These are phyloP conservation scores for Panellus pusillus DNA, from an alignment of 768 basidiomycete species.

Conservation along the genomic window DNA sequence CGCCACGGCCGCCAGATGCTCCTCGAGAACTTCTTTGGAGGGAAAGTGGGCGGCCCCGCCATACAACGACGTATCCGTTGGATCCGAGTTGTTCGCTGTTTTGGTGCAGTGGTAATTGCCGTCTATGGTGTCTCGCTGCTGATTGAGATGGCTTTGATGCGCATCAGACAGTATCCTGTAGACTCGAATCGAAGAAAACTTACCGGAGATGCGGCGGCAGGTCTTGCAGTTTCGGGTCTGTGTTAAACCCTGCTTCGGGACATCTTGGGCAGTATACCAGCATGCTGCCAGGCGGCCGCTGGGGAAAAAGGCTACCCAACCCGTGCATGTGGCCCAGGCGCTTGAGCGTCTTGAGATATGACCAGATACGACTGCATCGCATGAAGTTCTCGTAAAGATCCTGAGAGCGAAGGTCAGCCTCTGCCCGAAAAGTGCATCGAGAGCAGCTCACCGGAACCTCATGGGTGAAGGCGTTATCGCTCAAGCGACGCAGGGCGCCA, in stretches of 20 bases:
- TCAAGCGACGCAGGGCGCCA: no score
- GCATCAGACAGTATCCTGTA: not conserved
- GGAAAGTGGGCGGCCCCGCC: not conserved
- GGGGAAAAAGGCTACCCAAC: no score
- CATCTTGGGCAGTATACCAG: conserved; percentile 6
- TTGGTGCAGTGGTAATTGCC: conserved; percentile 12
- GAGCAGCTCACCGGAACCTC: no score
- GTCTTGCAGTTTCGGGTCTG: not conserved
- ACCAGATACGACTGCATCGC: no score
- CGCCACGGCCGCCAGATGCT: not conserved
- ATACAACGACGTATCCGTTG: not conserved
- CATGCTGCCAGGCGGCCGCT: no score
- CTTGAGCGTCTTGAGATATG: no score
- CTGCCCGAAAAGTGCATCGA: no score
- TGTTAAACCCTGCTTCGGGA: conserved; percentile 11
- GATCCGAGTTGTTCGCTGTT: conserved; percentile 2
- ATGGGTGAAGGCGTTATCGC: no score
- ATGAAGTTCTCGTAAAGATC: no score
- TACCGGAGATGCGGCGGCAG: not conserved
- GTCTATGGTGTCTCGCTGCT: not conserved
- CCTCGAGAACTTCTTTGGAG: not conserved
- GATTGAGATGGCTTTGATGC: not conserved
- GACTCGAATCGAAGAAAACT: not conserved
- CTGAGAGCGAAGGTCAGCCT: no score
- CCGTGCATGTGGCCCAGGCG: no score